Evolutionary conservation across 139 green algal genomes (phyloP), one percentile per base, ranked within the genome.

Genomic region (Chlorella sp.): DNA sequence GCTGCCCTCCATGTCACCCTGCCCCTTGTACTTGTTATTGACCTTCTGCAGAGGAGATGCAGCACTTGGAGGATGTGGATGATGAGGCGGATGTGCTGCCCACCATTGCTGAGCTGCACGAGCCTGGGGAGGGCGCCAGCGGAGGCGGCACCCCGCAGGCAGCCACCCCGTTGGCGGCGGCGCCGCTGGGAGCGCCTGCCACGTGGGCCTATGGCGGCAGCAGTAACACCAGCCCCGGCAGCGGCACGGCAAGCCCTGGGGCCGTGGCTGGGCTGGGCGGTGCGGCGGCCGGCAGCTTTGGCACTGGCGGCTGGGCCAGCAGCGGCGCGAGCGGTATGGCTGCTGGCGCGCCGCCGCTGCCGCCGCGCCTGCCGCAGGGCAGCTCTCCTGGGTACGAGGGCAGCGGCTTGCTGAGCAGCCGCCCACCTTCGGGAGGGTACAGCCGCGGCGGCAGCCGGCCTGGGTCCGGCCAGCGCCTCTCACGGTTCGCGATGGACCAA

Each of bases 11-110:
- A n/a, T n/a, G n/a, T n/a, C n/a, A n/a, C n/a, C 34, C 62, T 70
- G 60, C 55, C 34, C n/a, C 32, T n/a, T 16, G 38, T 20, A n/a
- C 5, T 32, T n/a, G n/a, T n/a, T n/a, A n/a, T 62, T 28, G 0
- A 21, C 32, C 32, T 18, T 9, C 38, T 83, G 78, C 78, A 83
- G 78, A 74, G 63, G 78, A 74, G 63, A 75, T 74, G 78, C 78
- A 83, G 78, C 78, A 82, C 17, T 38, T 82, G 76, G 76, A 82
- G 17, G 76, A 41, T 9, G 28, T 38, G 11, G 76, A 82, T 16
- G 76, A 82, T 21, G 74, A 69, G 5, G 60, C 76, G 16, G 76
- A 72, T 39, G 60, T 62, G 57, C 78, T 83, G 78, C 78, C 78
- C 16, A 32, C 78, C 62, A 83, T 83, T 26, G 78, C 63, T 0